Percentiles rank a stretch among this genome's conserved stretches.
phyloP scores from a whole-genome alignment of 352 stramenopile genomes.

The Pythium chondricola region DNA sequence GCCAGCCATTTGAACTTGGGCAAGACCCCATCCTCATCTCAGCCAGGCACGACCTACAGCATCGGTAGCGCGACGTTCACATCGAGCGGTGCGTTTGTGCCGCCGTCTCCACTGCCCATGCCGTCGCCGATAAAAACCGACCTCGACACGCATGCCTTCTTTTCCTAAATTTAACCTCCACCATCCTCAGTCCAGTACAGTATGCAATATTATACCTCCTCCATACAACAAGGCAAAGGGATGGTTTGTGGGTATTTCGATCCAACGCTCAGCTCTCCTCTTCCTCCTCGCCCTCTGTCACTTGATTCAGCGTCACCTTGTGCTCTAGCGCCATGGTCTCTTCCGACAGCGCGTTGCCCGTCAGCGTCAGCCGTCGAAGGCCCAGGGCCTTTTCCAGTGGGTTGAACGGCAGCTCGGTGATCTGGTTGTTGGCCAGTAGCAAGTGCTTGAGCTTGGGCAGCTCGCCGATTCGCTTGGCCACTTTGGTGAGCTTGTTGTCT shows the following conservation, averaged over 20 bases:
- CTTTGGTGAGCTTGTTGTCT: conserved; percentile 75
- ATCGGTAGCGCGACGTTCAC: too few relatives aligned
- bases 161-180: conserved; percentile 36
- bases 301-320: conserved; percentile 46
- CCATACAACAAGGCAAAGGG: too few relatives aligned
- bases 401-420: conserved; percentile 77
- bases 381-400: conserved; percentile 57
- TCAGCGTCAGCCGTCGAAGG: conserved; percentile 75
- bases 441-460: conserved; percentile 76
- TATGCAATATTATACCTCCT: conserved; percentile 22
- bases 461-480: conserved; percentile 79
- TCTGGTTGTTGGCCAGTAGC: conserved; percentile 79
- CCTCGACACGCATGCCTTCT: conserved; percentile 81
- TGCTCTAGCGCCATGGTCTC: conserved; percentile 60
- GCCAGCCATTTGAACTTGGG: too few relatives aligned
- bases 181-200: neutral
- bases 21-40: too few relatives aligned
- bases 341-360: conserved; percentile 56
- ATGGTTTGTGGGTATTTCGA: too few relatives aligned
- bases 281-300: conserved; percentile 52
- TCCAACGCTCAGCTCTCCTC: conserved; percentile 20
- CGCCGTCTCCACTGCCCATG: conserved; percentile 45
- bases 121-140: conserved; percentile 82
- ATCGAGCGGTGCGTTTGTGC: conserved; percentile 11
- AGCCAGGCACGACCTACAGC: too few relatives aligned